Conservation (phyloP, 1,284 basidiomycete genomes). For the Ganoderma lingzhi region DNA sequence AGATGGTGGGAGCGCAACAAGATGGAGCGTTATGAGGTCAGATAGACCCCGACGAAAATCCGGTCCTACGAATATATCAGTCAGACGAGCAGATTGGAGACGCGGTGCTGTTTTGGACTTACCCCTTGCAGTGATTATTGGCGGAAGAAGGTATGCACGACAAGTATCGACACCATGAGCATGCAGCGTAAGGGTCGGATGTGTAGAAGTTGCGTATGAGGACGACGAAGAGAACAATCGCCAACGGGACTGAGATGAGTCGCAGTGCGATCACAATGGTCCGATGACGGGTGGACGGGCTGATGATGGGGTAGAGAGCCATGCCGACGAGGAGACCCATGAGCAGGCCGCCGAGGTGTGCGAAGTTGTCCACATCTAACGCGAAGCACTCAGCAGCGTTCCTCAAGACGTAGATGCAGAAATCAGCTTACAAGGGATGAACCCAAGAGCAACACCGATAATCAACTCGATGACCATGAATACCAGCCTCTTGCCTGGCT, state of each 20-base stretch:
- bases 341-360: constrained; percentile 81
- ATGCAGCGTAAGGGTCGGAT: constrained; percentile 85
- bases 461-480: constrained; percentile 87
- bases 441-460: constrained; percentile 88
- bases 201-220: constrained; percentile 92
- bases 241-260: constrained; percentile 75
- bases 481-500: constrained; percentile 79
- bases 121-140: constrained; percentile 84
- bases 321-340: constrained; percentile 88
- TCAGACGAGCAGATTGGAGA: not conserved
- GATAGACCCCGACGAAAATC: constrained; percentile 4
- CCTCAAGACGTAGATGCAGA: constrained; percentile 12
- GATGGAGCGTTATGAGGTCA: not conserved
- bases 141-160: constrained; percentile 84
- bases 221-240: constrained; percentile 84
- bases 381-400: constrained; percentile 16
- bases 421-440: constrained; percentile 70
- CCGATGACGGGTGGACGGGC: constrained; percentile 75
- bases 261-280: constrained; percentile 81
- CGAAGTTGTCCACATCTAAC: constrained; percentile 81
- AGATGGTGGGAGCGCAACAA: not conserved
- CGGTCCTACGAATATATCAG: constrained; percentile 1
- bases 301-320: constrained; percentile 91
- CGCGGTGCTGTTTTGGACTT: constrained; percentile 27
- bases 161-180: constrained; percentile 89